Conservation (phyloP, 2,329 filamentous ascomycete species). For the Fusarium sacchari region DNA sequence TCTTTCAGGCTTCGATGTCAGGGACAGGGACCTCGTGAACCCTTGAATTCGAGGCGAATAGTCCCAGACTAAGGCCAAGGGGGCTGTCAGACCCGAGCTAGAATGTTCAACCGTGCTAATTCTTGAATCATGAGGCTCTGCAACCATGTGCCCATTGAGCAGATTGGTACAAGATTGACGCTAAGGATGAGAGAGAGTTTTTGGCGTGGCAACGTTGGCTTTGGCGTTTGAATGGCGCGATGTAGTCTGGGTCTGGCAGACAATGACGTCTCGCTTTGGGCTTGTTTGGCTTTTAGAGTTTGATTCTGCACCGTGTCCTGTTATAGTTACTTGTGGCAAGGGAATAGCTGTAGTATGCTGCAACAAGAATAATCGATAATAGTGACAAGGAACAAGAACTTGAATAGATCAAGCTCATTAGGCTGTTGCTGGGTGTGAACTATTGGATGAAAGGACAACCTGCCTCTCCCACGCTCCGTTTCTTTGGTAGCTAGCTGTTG, state of each 20-base stretch:
- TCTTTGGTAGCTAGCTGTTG: not conserved
- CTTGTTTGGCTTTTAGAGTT: conserved; percentile 1
- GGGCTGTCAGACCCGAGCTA: conserved; percentile 25
- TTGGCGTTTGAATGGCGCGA: conserved; percentile 6
- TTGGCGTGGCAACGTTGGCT: conserved; percentile 25
- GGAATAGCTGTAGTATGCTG: not conserved
- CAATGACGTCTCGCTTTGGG: conserved; percentile 38
- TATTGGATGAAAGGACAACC: not conserved
- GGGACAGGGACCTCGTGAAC: conserved; percentile 32
- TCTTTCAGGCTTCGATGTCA: conserved; percentile 24
- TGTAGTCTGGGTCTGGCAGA: conserved; percentile 14
- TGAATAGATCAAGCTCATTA: not conserved
- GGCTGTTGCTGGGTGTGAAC: not conserved
- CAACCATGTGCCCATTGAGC: conserved; percentile 11
- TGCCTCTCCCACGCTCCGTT: not conserved
- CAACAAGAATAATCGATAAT: not conserved
- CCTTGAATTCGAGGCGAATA: conserved; percentile 20
- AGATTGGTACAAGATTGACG: conserved; percentile 5
- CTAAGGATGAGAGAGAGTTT: not conserved
- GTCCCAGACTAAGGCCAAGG: conserved; percentile 9
- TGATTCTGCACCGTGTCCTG: conserved; percentile 16
- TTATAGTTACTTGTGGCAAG: conserved; percentile 36
- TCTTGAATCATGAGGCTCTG: conserved; percentile 43
- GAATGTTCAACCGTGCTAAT: conserved; percentile 15
- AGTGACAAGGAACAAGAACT: conserved; percentile 4